phyloP scores from a whole-genome alignment of 2,329 filamentous ascomycete genomes.

The Ceratocystis albifundus region DNA sequence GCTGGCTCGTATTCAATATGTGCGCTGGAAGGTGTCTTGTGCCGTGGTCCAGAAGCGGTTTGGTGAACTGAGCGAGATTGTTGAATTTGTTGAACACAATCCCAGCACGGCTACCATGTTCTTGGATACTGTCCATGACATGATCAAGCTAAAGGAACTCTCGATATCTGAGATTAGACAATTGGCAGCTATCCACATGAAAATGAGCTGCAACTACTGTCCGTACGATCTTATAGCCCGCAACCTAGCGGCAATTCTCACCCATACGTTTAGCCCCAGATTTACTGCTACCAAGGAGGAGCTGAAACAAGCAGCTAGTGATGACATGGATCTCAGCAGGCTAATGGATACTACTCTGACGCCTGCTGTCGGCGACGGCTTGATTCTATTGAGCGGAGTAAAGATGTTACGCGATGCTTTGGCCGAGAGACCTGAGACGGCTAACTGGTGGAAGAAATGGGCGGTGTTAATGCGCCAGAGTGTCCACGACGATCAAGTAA shows the following conservation, averaged over 20 bases:
- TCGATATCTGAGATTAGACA: conserved; percentile 12
- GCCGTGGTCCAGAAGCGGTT: conserved; percentile 14
- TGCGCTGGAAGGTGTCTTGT: conserved; percentile 18
- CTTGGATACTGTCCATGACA: conserved; percentile 17
- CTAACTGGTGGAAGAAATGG: conserved; percentile 32
- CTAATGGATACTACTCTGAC: conserved; percentile 19
- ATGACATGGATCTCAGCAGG: conserved; percentile 10
- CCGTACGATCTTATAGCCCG: conserved; percentile 18
- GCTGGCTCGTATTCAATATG: conserved; percentile 20
- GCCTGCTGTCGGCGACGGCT: conserved; percentile 15
- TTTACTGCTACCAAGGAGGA: conserved; percentile 13
- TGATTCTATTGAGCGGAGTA: conserved; percentile 21
- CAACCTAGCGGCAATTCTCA: conserved; percentile 19
- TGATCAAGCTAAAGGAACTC: conserved; percentile 14
- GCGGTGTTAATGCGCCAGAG: conserved; percentile 40
- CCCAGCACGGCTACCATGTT: conserved; percentile 19
- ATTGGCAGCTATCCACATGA: conserved; percentile 16
- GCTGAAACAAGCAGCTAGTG: conserved; percentile 8
- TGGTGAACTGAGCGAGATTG: not conserved
- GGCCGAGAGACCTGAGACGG: conserved; percentile 6
- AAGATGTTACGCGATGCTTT: conserved; percentile 21
- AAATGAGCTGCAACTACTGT: conserved; percentile 12
- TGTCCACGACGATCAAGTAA: conserved; percentile 39
- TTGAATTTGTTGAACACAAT: conserved; percentile 6
- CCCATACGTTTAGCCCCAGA: conserved; percentile 19